Evolutionary conservation across 2,329 filamentous ascomycete genomes (phyloP).

Genomic region (Penicillium sp.): DNA sequence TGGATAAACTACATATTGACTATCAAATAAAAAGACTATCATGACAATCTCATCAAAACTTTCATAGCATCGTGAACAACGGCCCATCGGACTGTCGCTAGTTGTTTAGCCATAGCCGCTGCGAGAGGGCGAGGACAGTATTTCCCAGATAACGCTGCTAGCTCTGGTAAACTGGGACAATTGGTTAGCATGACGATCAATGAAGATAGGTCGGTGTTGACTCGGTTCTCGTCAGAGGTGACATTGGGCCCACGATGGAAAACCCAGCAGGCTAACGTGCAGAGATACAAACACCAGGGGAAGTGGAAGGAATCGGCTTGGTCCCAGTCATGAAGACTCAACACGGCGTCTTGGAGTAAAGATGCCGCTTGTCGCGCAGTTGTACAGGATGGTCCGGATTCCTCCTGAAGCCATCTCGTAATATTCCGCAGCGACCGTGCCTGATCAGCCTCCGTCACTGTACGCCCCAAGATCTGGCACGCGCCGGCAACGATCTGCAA

Average conservation of each 20-base stretch:
- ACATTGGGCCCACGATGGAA: conserved; percentile 54
- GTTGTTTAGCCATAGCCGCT: conserved; percentile 55
- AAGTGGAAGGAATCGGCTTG: conserved; percentile 59
- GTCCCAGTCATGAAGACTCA: conserved; percentile 53
- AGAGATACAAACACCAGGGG: conserved; percentile 62
- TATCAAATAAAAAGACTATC: conserved; percentile 4
- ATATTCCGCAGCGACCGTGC: conserved; percentile 43
- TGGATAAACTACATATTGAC: neutral
- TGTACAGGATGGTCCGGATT: conserved; percentile 7
- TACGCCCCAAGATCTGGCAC: conserved; percentile 57
- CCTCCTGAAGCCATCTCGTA: conserved; percentile 23
- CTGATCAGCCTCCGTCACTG: conserved; percentile 54
- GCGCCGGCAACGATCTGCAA: conserved; percentile 63
- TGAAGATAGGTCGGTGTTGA: conserved; percentile 33
- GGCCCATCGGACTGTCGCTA: conserved; percentile 61
- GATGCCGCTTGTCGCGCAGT: conserved; percentile 54
- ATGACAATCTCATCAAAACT: conserved; percentile 45
- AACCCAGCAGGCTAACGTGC: conserved; percentile 59
- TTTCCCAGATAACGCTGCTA: conserved; percentile 43
- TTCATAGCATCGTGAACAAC: conserved; percentile 63
- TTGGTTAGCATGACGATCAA: conserved; percentile 39
- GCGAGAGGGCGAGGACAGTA: conserved; percentile 55
- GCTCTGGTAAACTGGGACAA: conserved; percentile 36
- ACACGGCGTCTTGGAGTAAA: conserved; percentile 53
- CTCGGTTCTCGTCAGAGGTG: conserved; percentile 41